Evolutionary conservation across 257 asterid genomes (phyloP).

Genomic region (Solanum corneliomulleri): DNA sequence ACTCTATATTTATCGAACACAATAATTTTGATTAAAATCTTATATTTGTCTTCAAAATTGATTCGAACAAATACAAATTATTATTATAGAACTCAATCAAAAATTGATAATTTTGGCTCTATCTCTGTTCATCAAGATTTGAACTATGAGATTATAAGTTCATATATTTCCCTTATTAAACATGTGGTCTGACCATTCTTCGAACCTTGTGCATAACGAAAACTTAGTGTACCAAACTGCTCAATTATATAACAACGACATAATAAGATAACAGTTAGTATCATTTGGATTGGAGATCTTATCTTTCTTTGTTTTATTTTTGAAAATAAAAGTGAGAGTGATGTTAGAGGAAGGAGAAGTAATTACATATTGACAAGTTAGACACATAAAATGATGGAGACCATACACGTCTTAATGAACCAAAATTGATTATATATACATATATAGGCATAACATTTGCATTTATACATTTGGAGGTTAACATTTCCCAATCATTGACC

Average conservation of each 20-base stretch:
- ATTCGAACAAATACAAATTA: not conserved
- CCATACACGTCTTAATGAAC: not conserved
- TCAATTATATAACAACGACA: not conserved
- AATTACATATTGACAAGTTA: not conserved
- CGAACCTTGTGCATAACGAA: not conserved
- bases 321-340: not conserved
- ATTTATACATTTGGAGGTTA: conserved; percentile 18
- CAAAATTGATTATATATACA: not conserved
- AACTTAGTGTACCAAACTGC: not conserved
- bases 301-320: not conserved
- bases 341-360: not conserved
- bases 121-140: not conserved
- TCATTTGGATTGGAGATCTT: not conserved
- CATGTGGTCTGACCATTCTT: not conserved
- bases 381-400: not conserved
- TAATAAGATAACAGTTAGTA: not conserved
- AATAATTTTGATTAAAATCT: not conserved
- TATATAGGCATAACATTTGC: not conserved
- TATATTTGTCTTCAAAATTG: not conserved
- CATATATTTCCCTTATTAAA: not conserved
- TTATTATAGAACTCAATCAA: not conserved
- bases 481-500: conserved; percentile 25
- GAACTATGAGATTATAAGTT: not conserved
- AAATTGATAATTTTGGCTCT: not conserved
- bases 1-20: not conserved